Conservation (phyloP, 2,329 filamentous ascomycete genomes). For the Fusarium tricinctum region DNA sequence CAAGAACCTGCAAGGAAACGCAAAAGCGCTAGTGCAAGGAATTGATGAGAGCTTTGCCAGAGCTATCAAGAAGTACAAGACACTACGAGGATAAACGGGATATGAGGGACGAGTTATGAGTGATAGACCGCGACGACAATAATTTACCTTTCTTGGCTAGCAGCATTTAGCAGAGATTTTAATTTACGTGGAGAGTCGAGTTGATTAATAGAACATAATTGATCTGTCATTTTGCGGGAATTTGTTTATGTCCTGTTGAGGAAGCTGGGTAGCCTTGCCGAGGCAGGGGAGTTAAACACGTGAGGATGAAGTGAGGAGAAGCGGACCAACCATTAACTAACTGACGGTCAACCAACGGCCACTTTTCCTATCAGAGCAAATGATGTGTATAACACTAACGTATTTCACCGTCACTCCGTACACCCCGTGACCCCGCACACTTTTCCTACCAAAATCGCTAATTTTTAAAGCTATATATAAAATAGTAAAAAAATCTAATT, state of each 20-base stretch:
- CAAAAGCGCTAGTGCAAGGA: slow-evolving; percentile 54
- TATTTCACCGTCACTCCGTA: too few species aligned
- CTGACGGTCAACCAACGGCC: not conserved
- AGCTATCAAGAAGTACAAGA: slow-evolving; percentile 54
- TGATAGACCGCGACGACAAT: slow-evolving; percentile 21
- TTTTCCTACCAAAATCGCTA: too few species aligned
- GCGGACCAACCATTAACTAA: slow-evolving; percentile 8
- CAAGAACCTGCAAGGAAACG: slow-evolving; percentile 50
- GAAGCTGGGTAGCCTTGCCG: slow-evolving; percentile 29
- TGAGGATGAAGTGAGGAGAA: slow-evolving; percentile 29
- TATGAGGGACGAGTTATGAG: slow-evolving; percentile 27
- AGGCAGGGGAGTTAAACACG: slow-evolving; percentile 23
- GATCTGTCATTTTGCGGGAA: slow-evolving; percentile 27
- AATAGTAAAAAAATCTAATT: too few species aligned
- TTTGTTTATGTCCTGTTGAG: slow-evolving; percentile 26
- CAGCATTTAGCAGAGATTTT: slow-evolving; percentile 35
- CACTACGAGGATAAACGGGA: slow-evolving; percentile 20
- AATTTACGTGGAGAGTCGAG: slow-evolving; percentile 30
- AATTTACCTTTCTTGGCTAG: slow-evolving; percentile 34
- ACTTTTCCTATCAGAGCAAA: slow-evolving; percentile 21
- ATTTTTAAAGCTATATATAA: too few species aligned
- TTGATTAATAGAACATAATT: slow-evolving; percentile 19
- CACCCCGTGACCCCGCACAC: too few species aligned
- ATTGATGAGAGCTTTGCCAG: slow-evolving; percentile 57
- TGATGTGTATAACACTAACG: not conserved